Evolutionary conservation across 2,329 filamentous ascomycete species (phyloP).

Genomic region (Sporothrix schenckii): DNA sequence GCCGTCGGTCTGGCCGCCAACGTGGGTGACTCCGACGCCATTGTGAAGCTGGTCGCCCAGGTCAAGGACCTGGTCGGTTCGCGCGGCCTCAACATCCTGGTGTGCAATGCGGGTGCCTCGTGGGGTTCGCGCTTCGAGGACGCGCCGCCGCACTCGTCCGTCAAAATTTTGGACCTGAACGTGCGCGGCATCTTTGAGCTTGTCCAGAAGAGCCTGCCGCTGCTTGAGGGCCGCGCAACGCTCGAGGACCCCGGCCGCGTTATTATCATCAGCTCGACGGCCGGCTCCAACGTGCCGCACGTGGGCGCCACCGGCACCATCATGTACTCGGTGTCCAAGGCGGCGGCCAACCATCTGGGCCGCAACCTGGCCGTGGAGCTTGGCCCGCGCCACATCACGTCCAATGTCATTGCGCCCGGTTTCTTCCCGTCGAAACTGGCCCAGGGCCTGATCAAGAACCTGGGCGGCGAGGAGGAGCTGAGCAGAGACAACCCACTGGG

Average conservation of each 20-base stretch:
- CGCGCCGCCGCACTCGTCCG: constrained; percentile 62
- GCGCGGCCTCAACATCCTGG: constrained; percentile 65
- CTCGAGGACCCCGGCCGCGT: constrained; percentile 61
- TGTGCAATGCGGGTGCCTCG: constrained; percentile 70
- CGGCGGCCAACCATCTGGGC: constrained; percentile 62
- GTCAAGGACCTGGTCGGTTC: constrained; percentile 58
- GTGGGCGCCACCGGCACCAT: constrained; percentile 64
- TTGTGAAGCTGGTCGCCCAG: constrained; percentile 62
- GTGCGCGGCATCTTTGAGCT: constrained; percentile 72
- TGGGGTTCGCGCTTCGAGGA: constrained; percentile 70
- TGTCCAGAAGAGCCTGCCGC: constrained; percentile 56
- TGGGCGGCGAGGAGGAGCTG: constrained; percentile 59
- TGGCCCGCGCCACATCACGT: constrained; percentile 64
- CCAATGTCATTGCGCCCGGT: constrained; percentile 67
- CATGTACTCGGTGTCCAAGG: constrained; percentile 69
- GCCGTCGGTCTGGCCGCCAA: constrained; percentile 69
- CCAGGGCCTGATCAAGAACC: constrained; percentile 62
- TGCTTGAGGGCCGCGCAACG: constrained; percentile 39
- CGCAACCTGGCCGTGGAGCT: constrained; percentile 69
- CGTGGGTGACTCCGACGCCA: constrained; percentile 62
- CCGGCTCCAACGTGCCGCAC: constrained; percentile 64
- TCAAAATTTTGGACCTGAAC: constrained; percentile 70
- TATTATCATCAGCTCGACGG: constrained; percentile 67
- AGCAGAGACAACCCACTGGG: constrained; percentile 57
- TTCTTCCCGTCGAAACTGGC: constrained; percentile 72